Evolutionary conservation across 305 asterid genomes (phyloP).

Genomic region (Solanum hybrid): DNA sequence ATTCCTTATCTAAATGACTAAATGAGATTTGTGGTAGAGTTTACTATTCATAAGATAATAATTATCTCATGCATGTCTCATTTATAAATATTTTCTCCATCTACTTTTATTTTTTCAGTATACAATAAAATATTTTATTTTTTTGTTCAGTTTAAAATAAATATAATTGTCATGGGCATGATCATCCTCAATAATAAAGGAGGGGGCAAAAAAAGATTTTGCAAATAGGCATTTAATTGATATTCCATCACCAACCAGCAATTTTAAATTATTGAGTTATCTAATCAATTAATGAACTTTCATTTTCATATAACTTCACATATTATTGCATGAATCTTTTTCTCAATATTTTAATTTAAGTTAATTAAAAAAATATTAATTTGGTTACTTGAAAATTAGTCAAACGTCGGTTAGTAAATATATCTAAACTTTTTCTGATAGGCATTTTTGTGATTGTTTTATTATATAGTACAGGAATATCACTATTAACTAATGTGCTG

Average conservation of each 20-base stretch:
- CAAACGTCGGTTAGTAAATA: constrained; percentile 6
- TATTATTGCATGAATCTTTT: background rate
- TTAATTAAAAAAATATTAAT: background rate
- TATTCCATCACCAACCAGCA: constrained; percentile 1
- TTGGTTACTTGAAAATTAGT: background rate
- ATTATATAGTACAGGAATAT: background rate
- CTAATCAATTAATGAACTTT: background rate
- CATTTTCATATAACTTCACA: background rate
- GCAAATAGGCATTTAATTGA: background rate
- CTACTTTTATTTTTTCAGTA: background rate
- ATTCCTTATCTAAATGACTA: background rate
- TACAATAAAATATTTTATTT: background rate
- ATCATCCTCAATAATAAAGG: background rate
- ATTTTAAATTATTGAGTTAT: background rate
- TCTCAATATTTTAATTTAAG: background rate
- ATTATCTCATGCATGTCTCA: background rate
- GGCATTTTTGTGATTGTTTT: background rate
- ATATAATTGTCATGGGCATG: background rate
- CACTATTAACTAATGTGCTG: background rate
- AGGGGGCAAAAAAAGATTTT: background rate
- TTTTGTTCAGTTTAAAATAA: background rate
- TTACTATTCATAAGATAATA: background rate
- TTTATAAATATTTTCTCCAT: background rate
- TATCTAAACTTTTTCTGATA: background rate
- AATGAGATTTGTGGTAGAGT: background rate